Conservation (phyloP, 2,329 filamentous ascomycete genomes). For the Penicillium concentricum region DNA sequence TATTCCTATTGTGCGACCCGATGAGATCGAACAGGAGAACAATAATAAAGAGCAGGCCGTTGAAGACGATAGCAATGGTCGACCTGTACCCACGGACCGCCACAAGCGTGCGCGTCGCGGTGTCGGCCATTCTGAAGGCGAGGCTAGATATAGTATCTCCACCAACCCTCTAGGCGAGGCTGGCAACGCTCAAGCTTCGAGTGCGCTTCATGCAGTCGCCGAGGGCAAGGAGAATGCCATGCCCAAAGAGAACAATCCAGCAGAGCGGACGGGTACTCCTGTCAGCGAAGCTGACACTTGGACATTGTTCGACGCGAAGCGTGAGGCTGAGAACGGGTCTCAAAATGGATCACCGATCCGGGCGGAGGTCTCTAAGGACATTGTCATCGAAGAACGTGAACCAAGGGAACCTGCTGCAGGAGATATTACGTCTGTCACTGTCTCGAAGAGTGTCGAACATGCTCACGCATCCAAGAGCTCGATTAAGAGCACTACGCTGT, state of each 20-base stretch:
- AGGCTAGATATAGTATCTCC: conserved; percentile 68
- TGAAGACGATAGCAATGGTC: conserved; percentile 60
- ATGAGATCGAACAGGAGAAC: conserved; percentile 50
- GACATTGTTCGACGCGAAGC: conserved; percentile 62
- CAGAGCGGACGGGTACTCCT: conserved; percentile 31
- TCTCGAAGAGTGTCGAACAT: conserved; percentile 11
- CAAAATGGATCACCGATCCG: conserved; percentile 50
- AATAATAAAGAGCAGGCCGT: conserved; percentile 35
- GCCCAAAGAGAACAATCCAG: conserved; percentile 39
- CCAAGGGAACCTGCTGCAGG: conserved; percentile 8
- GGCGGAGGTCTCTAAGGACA: conserved; percentile 6
- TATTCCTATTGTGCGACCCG: conserved; percentile 72
- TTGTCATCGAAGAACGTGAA: conserved; percentile 13
- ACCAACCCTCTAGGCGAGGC: conserved; percentile 35
- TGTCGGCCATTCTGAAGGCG: conserved; percentile 66
- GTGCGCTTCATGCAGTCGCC: conserved; percentile 26
- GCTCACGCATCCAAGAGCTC: conserved; percentile 25
- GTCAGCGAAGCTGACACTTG: conserved; percentile 49
- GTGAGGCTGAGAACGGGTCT: conserved; percentile 49
- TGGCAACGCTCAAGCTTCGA: conserved; percentile 30
- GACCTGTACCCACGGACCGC: conserved; percentile 64
- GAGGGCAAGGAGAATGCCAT: conserved; percentile 39
- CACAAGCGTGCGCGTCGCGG: conserved; percentile 71
- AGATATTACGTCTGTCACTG: conserved; percentile 6
- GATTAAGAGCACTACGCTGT: conserved; percentile 58